Base-by-base conservation (phyloP, 495 filamentous ascomycete species). In the Darksidea phi region DNA sequence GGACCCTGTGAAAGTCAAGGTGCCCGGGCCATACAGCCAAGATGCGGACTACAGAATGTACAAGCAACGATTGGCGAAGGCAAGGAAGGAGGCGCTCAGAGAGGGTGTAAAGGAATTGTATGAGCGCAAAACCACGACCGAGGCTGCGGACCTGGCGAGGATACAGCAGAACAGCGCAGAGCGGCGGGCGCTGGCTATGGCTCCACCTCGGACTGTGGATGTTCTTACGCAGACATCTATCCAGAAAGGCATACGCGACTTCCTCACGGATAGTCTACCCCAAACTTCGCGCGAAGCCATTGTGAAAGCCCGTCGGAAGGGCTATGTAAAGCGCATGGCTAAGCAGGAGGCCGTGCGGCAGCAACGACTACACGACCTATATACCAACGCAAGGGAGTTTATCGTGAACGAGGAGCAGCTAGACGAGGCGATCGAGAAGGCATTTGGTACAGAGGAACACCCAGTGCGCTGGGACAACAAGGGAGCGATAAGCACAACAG, bases 371-470 rank as follows among this genome's bases (percentile, higher is more conserved):
- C 86, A 88, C 26, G 75, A 78, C 17, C 75, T 89, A 11, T 88
- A 88, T 68, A 78, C 85, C 74, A 80, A 86, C 62, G 84, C 86
- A 0, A 74, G 80, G 25, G 71, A 76, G 23, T 89, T 88, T 69
- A 86, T 89, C 59, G 76, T 79, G n/a, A 86, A 78, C 1, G 84
- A 85, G 50, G 67, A 76, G 32, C 80, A 87, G 72, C 76, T 89
- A 26, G 75, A 83, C 28, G 77, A 75, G 48, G 84, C 82, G 47
- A 80, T 89, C 51, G 84, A 86, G 36, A 74, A 72, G 51, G 83
- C 74, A 42, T 89, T 89, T 57, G 79, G 79, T 11, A 77, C 77
- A 34, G 75, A 77, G 20, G 71, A 75, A 48, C 73, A 75, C 26
- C 85, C 82, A 64, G 68, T 72, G 56, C 25, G 21, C 25, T 75